phyloP scores from a whole-genome alignment of 2,329 filamentous ascomycete species.

The Xylariaceae sp. region DNA sequence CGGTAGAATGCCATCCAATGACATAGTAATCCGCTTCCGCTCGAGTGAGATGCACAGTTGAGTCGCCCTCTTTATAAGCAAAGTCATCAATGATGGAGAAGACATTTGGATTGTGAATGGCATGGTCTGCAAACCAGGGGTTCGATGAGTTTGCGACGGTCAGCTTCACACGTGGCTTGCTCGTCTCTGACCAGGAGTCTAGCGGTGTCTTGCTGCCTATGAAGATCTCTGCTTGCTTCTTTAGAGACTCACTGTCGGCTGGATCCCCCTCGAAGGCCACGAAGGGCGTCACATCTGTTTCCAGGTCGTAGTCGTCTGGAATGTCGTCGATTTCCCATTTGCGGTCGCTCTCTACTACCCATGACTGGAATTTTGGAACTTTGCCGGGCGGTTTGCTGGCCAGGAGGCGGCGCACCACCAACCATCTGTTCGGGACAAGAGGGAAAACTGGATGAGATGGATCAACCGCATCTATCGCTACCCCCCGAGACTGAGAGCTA shows the following conservation, averaged over 20 bases:
- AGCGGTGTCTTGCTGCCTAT: conserved; percentile 43
- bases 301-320: conserved; percentile 40
- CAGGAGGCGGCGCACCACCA: conserved; percentile 1
- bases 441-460: conserved; percentile 12
- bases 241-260: conserved; percentile 31
- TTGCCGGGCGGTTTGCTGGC: conserved; percentile 2
- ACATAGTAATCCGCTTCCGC: conserved; percentile 47
- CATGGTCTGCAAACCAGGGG: conserved; percentile 49
- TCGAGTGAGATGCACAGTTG: conserved; percentile 30
- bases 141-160: conserved; percentile 33
- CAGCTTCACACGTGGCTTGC: not conserved
- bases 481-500: no score
- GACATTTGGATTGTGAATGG: conserved; percentile 49
- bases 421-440: not conserved
- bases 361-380: conserved; percentile 36
- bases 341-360: conserved; percentile 49
- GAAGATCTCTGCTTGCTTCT: conserved; percentile 50
- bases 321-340: conserved; percentile 42
- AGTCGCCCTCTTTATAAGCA: conserved; percentile 29
- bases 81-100: conserved; percentile 50
- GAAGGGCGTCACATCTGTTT: conserved; percentile 49
- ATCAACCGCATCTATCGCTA: no score
- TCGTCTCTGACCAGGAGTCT: conserved; percentile 25
- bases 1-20: conserved; percentile 47
- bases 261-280: conserved; percentile 25